These are phyloP conservation scores for Pythium oligandrum DNA, from an alignment of 352 stramenopile genomes.

Conservation along the genomic window DNA sequence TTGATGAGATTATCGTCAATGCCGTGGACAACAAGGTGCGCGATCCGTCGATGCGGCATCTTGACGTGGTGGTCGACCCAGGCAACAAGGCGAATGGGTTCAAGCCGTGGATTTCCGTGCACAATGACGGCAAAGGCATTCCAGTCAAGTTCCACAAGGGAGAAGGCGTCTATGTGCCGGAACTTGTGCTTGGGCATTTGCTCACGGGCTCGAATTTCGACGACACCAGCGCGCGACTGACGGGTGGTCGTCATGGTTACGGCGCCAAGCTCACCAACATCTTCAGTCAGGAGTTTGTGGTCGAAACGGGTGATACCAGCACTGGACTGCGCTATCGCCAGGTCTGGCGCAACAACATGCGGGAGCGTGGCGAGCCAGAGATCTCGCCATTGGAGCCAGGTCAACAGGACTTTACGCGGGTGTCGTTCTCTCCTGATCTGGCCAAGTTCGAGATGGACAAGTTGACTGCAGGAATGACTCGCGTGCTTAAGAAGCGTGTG, in stretches of 20 bases:
- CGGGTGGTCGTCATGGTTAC: slow-evolving; percentile 94
- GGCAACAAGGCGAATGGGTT: slow-evolving; percentile 51
- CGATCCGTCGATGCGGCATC: slow-evolving; percentile 64
- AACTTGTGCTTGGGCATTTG: slow-evolving; percentile 98
- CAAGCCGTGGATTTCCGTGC: slow-evolving; percentile 91
- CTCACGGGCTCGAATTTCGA: slow-evolving; percentile 99
- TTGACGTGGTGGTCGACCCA: slow-evolving; percentile 71
- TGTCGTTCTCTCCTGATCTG: slow-evolving; percentile 98
- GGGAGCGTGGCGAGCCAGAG: slow-evolving; percentile 77
- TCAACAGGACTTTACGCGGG: slow-evolving; percentile 94
- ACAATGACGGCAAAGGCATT: slow-evolving; percentile 98
- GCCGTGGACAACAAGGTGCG: slow-evolving; percentile 94
- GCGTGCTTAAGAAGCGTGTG: slow-evolving; percentile 95
- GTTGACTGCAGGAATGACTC: slow-evolving; percentile 92
- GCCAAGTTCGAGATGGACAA: slow-evolving; percentile 94
- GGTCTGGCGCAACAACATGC: slow-evolving; percentile 97
- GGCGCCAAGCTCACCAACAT: slow-evolving; percentile 99
- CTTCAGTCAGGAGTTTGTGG: slow-evolving; percentile 98
- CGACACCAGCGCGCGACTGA: slow-evolving; percentile 96
- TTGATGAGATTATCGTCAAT: slow-evolving; percentile 99
- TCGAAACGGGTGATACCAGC: slow-evolving; percentile 96
- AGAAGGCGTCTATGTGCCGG: slow-evolving; percentile 96
- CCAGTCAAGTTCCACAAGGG: slow-evolving; percentile 96
- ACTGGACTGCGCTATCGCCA: slow-evolving; percentile 84
- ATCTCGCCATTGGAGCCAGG: slow-evolving; percentile 75